Evolutionary conservation across 2,329 filamentous ascomycete genomes (phyloP).

Genomic region (Pseudogymnoascus sp.): DNA sequence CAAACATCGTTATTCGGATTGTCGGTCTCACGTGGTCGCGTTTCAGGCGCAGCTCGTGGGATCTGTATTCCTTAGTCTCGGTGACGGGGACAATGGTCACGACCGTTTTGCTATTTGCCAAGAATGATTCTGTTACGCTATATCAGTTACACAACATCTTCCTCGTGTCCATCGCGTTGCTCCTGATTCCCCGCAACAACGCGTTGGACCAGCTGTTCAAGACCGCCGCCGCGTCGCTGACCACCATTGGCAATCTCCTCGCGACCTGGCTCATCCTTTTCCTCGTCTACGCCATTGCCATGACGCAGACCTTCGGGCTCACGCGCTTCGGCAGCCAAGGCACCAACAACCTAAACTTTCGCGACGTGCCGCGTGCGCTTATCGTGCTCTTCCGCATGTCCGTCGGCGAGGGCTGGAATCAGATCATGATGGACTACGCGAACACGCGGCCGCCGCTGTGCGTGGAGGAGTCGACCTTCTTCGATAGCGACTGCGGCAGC

Average conservation of each 20-base stretch:
- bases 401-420: slow-evolving; percentile 92
- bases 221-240: slow-evolving; percentile 88
- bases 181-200: slow-evolving; percentile 93
- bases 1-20: slow-evolving; percentile 76
- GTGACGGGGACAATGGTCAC: slow-evolving; percentile 77
- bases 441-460: slow-evolving; percentile 72
- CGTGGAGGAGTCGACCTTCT: slow-evolving; percentile 63
- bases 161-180: slow-evolving; percentile 77
- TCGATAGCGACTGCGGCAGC: slow-evolving; percentile 88
- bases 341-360: slow-evolving; percentile 77
- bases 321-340: slow-evolving; percentile 75
- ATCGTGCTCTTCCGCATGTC: slow-evolving; percentile 91
- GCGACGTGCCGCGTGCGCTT: slow-evolving; percentile 86
- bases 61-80: slow-evolving; percentile 75
- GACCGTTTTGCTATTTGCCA: slow-evolving; percentile 64
- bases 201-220: slow-evolving; percentile 98
- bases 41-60: slow-evolving; percentile 91
- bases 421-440: slow-evolving; percentile 93
- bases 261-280: slow-evolving; percentile 98
- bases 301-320: slow-evolving; percentile 92
- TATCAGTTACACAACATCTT: slow-evolving; percentile 88
- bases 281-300: slow-evolving; percentile 88
- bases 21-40: slow-evolving; percentile 85
- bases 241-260: slow-evolving; percentile 81
- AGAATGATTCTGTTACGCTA: slow-evolving; percentile 52